Base-by-base conservation (phyloP, 257 asterid species). In the Solanum megistacrolobum region DNA sequence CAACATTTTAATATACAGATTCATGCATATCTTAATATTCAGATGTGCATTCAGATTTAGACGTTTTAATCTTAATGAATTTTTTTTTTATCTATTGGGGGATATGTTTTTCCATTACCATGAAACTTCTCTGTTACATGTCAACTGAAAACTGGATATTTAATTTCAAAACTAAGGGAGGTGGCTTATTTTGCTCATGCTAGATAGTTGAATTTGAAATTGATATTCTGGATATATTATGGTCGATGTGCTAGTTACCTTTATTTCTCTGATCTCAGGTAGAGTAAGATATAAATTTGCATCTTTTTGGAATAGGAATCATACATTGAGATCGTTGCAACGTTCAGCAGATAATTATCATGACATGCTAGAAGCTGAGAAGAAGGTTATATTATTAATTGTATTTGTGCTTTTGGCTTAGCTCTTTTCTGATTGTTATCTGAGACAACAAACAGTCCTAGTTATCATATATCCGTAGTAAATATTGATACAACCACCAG, bases 301-400 rank as follows among this genome's bases (percentile, higher is more conserved):
- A 55, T 97, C 99, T 88, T 97, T 97, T 92, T 97, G 99, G 98
- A 97, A 97, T 87, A 91, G 99, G 93, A 97, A 97, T 89, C 92
- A 96, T 75, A 93, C 95, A 11, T 89, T 96, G 90, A 92, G 93
- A 91, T 93, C 93, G 87, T 91, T 97, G 89, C 98, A 93, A 89
- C 94, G 93, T 79, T 90, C 93, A 41, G 92, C 90, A 14, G 93
- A 93, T 90, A 91, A 92, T 90, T 92, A 88, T 86, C 95, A 91
- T 86, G 90, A 93, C 86, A 93, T 92, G 88, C 75, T 95, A 68
- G 97, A 97, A 92, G 95, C 95, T 90, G 96, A 97, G 93, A 97
- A 95, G 93, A 97, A 93, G 98, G 99, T 95, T 84, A 73, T 88
- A 62, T 82, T 69, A 65, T 86, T 75, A 75, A 35, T 88, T 83